Conservation (phyloP, 2,329 filamentous ascomycete species). For the Phaeosphaeriaceae sp. region DNA sequence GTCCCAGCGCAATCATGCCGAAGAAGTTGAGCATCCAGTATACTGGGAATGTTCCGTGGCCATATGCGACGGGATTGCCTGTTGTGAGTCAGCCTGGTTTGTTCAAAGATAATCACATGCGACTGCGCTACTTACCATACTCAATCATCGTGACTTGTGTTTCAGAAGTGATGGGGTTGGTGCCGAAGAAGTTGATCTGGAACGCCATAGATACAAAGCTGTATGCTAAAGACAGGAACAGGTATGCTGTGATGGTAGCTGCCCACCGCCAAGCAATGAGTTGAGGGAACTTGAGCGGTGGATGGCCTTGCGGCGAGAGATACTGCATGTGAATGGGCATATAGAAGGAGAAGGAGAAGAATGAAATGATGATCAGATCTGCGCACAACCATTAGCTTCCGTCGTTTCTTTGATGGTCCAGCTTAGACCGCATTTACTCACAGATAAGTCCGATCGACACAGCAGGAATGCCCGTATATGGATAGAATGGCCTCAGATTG, state of each 20-base stretch:
- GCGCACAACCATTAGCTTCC: neutral
- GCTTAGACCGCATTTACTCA: conserved; percentile 7
- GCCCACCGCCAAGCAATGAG: conserved; percentile 65
- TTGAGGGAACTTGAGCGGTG: conserved; percentile 64
- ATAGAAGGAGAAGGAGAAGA: conserved; percentile 71
- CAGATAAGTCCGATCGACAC: conserved; percentile 69
- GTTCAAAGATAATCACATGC: neutral
- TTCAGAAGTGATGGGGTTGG: conserved; percentile 53
- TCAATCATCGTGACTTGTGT: conserved; percentile 48
- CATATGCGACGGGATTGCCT: conserved; percentile 62
- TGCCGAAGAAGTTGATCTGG: conserved; percentile 63
- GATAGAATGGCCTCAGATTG: conserved; percentile 67
- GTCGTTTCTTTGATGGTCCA: neutral
- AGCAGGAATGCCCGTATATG: conserved; percentile 62
- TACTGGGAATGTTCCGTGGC: conserved; percentile 64
- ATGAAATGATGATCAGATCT: conserved; percentile 70
- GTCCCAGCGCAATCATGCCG: conserved; percentile 68
- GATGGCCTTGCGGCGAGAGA: conserved; percentile 61
- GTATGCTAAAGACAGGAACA: conserved; percentile 69
- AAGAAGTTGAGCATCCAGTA: conserved; percentile 71
- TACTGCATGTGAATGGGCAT: conserved; percentile 69
- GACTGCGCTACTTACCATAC: conserved; percentile 10
- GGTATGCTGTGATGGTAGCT: conserved; percentile 64
- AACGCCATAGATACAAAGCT: conserved; percentile 69
- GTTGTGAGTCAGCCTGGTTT: neutral